Evolutionary conservation across 352 stramenopile genomes (phyloP).

Genomic region (Pythium aristosporum): DNA sequence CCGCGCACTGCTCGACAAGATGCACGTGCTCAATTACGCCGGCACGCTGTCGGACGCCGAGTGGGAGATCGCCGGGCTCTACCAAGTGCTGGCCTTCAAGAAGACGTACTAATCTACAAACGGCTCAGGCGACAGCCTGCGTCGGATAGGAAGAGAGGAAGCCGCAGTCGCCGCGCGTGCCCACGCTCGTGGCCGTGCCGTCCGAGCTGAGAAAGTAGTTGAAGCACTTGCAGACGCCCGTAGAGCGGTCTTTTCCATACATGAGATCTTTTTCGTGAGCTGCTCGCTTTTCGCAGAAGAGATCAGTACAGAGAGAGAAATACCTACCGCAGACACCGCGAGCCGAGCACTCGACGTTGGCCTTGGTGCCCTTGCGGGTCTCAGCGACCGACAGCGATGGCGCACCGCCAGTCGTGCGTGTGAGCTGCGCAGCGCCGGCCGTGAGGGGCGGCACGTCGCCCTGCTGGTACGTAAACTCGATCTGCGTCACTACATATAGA

Average conservation of each 20-base stretch:
- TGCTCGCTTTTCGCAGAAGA: background rate
- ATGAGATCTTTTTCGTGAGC: too few relatives aligned
- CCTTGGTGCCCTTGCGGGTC: conserved; percentile 62
- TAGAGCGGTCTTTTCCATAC: conserved; percentile 46
- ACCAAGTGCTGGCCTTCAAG: conserved; percentile 84
- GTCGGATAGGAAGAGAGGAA: conserved; percentile 75
- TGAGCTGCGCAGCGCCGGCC: conserved; percentile 37
- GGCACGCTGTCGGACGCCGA: conserved; percentile 83
- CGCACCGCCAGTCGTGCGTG: conserved; percentile 28
- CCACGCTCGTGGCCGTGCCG: conserved; percentile 56
- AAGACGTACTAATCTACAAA: conserved; percentile 67
- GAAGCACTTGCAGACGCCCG: conserved; percentile 69
- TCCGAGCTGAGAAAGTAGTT: conserved; percentile 75
- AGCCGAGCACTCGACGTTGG: conserved; percentile 72
- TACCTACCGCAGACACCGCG: conserved; percentile 69
- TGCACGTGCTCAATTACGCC: conserved; percentile 87
- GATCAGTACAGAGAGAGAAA: background rate
- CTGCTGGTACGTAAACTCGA: conserved; percentile 73
- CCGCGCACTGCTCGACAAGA: conserved; percentile 71
- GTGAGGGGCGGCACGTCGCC: conserved; percentile 54
- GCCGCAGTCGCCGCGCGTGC: conserved; percentile 90
- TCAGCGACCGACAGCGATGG: conserved; percentile 30
- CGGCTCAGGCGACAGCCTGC: conserved; percentile 22
- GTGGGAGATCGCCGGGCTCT: conserved; percentile 85
- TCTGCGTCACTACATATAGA: conserved; percentile 37